Evolutionary conservation across 163 green algal genomes (phyloP), one percentile per base, ranked within the genome.

Genomic region (Volvox carteri): DNA sequence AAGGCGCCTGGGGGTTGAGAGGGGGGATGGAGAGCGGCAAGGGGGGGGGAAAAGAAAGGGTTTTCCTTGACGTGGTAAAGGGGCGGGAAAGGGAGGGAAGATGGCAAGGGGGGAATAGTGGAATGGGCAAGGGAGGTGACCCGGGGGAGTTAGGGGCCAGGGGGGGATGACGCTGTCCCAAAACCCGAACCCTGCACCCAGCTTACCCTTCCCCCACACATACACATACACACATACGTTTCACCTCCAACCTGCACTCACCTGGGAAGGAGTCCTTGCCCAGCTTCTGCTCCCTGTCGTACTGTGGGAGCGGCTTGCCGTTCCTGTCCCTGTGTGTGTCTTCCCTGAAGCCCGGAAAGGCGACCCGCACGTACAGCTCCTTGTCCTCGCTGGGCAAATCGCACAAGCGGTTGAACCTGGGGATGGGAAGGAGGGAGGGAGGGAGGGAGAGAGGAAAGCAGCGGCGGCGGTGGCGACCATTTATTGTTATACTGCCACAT

Each of bases 311-410:
- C 60, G 9, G 25, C 28, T 25, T 11, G 2, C 54, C 37, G 25
- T 56, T 14, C 8, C 39, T 39, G 23, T 75, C 78, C 23, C 6
- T 1, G 42, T 62, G 78, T 35, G 42, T 30, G 78, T 86, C 81
- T 65, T 80, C 65, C 4, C 81, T 19, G 62, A 87, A 87, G 42
- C 81, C 81, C 0, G 67, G 65, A 46, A 87, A 87, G n/a, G 81
- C 81, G 6, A 87, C 3, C 1, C 48, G 33, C 8, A 37, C 6
- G 81, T 73, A 79, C 6, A 78, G 50, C 2, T 52, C 44, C 21
- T 41, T 41, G 11, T 86, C 78, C 41, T 76, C 60, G 2, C 19
- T 6, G 4, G 58, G 11, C 25, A 85, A 54, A 3, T 74, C 54
- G 5, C 52, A 30, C 21, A 85, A 2, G 4, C 77, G 77, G 5